phyloP scores from a whole-genome alignment of 2,329 filamentous ascomycete genomes.

The Tolypocladium cylindrosporum region DNA sequence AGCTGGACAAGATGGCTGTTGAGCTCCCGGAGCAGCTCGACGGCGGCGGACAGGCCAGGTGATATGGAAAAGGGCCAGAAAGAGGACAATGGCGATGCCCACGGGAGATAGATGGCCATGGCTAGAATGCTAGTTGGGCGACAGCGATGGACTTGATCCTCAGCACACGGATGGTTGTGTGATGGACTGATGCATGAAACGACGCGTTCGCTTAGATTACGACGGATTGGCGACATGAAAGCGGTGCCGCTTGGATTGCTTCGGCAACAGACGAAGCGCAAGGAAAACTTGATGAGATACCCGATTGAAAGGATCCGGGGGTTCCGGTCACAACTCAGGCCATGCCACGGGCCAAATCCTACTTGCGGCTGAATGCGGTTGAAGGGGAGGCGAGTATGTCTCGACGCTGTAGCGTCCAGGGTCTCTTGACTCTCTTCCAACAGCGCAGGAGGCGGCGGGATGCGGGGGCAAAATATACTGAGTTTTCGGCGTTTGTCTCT shows the following conservation, averaged over 20 bases:
- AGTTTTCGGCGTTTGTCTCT: not conserved
- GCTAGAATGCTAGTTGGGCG: not conserved
- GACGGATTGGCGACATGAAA: not conserved
- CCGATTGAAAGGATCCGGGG: not conserved
- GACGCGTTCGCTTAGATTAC: not conserved
- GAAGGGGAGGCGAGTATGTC: not conserved
- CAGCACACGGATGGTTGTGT: not conserved
- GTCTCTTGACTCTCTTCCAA: not conserved
- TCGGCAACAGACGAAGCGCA: not conserved
- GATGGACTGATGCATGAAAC: not conserved
- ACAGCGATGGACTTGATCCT: not conserved
- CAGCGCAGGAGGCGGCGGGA: not conserved
- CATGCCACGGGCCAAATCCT: not conserved
- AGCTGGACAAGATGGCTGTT: no score
- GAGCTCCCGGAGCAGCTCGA: not conserved
- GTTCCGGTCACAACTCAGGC: not conserved
- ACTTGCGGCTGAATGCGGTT: not conserved
- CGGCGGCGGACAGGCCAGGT: not conserved
- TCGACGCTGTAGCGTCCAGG: not conserved
- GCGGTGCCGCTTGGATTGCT: not conserved
- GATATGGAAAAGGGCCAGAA: not conserved
- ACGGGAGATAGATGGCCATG: not conserved
- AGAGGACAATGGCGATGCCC: not conserved
- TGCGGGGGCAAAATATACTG: not conserved
- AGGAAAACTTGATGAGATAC: not conserved